Conservation (phyloP, 306 rosid genomes). For the Medicago ruthenica region DNA sequence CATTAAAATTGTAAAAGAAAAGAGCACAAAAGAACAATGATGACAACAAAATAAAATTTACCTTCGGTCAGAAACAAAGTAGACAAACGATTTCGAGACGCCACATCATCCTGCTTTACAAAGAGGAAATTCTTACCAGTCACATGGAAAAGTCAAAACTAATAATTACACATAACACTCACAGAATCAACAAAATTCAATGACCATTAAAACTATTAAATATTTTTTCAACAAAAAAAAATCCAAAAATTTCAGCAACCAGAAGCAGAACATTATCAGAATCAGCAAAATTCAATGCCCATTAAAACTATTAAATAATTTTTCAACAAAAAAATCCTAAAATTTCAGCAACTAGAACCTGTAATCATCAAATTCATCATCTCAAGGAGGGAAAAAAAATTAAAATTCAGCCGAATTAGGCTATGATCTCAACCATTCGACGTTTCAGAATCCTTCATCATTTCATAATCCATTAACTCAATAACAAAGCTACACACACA, state of each 20-base stretch:
- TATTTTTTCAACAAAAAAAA: too few species aligned
- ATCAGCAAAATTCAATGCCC: constrained; percentile 18
- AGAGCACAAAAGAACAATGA: not conserved
- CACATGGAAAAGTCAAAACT: not conserved
- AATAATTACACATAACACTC: not conserved
- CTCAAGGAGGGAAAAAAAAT: not conserved
- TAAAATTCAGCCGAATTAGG: not conserved
- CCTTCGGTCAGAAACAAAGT: constrained; percentile 72
- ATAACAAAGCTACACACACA: too few species aligned
- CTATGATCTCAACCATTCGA: not conserved
- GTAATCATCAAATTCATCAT: not conserved
- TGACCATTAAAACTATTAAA: too few species aligned
- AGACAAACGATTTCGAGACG: constrained; percentile 66
- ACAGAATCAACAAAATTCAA: not conserved
- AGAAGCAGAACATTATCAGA: not conserved
- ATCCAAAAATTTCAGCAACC: too few species aligned
- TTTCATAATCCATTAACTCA: too few species aligned
- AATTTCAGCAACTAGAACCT: not conserved
- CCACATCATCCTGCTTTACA: constrained; percentile 60
- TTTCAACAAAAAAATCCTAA: not conserved
- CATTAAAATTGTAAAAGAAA: not conserved
- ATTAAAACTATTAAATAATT: not conserved
- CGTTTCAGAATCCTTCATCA: not conserved
- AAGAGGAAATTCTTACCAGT: constrained; percentile 1
- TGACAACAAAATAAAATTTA: constrained; percentile 20